Base-by-base conservation (phyloP, 1,139 yeast genomes). In the Taphrina confusa region DNA sequence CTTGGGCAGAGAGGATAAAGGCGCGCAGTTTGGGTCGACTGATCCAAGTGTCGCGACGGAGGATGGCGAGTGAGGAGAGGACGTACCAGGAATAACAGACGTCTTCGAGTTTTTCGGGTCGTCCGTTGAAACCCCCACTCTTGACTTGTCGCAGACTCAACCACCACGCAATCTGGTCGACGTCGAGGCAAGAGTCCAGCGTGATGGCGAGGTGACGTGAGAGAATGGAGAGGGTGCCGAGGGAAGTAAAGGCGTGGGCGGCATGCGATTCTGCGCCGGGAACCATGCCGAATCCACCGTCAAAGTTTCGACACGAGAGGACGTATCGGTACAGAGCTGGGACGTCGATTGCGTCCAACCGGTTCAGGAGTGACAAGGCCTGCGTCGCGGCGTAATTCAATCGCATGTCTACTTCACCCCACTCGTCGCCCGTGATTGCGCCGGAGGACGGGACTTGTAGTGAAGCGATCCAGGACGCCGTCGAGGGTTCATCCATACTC, bases 71-170 rank as follows among this genome's bases (percentile, higher is more conserved):
- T 1, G 92, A 80, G 0, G 96, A 85, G 44, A 91, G 73, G 4
- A 90, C 96, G 98, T 98, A 92, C 97, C 97, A 94, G 69, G 94
- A 84, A 71, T 92, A 92, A 71, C 99, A 92, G 14, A 88, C 96
- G 72, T 92, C 99, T 0, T 97, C 97, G 25, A 91, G 75, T 71
- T 92, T 92, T 65, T 94, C 96, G 0, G 98, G 98, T 54, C 99
- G 80, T 0, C 99, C 99, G 70, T 92, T 92, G 60, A 92, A 77
- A 0, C 99, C 99, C 4, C 99, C 99, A 25, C 79, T 78, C 2
- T 84, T 83, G n/a, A 88, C 80, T 71, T 92, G 99, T 60, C 99
- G 76, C 70, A 92, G 97, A 67, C 92, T 81, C 20, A 92, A 77
- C 97, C 98, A 92, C 81, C 87, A 82, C 1, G 82, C 80, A 52